Evolutionary conservation across 106 monocot species (phyloP).

Genomic region (Acorus calamus): DNA sequence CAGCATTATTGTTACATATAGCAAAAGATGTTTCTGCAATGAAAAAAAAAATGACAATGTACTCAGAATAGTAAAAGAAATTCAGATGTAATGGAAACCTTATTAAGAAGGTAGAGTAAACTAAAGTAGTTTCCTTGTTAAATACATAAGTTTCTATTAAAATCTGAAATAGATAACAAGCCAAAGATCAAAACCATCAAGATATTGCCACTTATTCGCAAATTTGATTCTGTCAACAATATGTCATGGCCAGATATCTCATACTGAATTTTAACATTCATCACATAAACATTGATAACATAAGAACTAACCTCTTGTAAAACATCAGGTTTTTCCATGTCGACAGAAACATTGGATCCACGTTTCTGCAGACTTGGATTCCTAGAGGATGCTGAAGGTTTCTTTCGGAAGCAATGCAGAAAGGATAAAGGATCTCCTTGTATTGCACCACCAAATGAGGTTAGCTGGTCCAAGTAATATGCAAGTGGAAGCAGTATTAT

Average conservation of each 20-base stretch:
- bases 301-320: conserved; percentile 41
- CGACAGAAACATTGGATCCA: conserved; percentile 46
- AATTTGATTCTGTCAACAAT: too few relatives aligned
- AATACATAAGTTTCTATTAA: too few relatives aligned
- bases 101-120: neutral
- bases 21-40: too few relatives aligned
- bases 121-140: neutral
- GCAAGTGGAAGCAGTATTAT: conserved; percentile 44
- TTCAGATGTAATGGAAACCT: too few relatives aligned
- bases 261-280: too few relatives aligned
- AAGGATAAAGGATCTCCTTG: conserved; percentile 19
- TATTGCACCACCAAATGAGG: conserved; percentile 15
- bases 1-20: neutral
- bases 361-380: conserved; percentile 24
- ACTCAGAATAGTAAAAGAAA: too few relatives aligned
- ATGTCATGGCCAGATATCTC: too few relatives aligned
- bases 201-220: too few relatives aligned
- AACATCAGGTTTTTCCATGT: conserved; percentile 61
- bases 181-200: too few relatives aligned
- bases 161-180: too few relatives aligned
- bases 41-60: too few relatives aligned
- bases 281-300: too few relatives aligned
- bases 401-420: conserved; percentile 19
- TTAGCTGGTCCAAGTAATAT: conserved; percentile 42
- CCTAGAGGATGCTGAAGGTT: conserved; percentile 4